A percentile compares a stretch with the other conserved stretches of the same genome.
Evolutionary conservation across 805 yeast genomes (phyloP).

Genomic region (Cyberlindnera maritima): DNA sequence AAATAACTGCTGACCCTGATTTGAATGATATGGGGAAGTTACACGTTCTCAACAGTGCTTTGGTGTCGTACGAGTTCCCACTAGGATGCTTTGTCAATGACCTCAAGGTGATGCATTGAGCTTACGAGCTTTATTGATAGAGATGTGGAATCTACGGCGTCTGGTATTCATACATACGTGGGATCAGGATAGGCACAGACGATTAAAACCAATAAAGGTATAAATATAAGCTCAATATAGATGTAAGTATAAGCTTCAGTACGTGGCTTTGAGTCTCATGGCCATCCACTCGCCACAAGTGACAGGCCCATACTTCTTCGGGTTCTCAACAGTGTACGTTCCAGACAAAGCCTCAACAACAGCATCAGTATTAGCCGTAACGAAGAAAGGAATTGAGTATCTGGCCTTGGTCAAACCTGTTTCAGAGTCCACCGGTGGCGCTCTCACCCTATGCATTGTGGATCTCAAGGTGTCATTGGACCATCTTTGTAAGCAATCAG

Average conservation of each 20-base stretch:
- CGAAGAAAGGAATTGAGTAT: slow-evolving; percentile 7
- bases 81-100: background rate
- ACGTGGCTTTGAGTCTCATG: slow-evolving; percentile 22
- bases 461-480: slow-evolving; percentile 7
- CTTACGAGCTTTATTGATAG: no score
- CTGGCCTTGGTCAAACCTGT: slow-evolving; percentile 16
- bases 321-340: slow-evolving; percentile 17
- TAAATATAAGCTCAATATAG: no score
- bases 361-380: slow-evolving; percentile 3
- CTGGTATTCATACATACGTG: no score
- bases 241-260: no score
- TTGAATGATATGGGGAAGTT: background rate
- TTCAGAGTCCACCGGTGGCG: slow-evolving; percentile 12
- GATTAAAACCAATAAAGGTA: no score
- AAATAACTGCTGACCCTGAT: slow-evolving; percentile 2
- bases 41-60: slow-evolving; percentile 6
- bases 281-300: slow-evolving; percentile 24
- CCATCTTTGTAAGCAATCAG: slow-evolving; percentile 10
- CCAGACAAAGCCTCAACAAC: slow-evolving; percentile 23
- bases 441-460: slow-evolving; percentile 9
- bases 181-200: no score
- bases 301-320: slow-evolving; percentile 27
- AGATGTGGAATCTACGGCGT: no score
- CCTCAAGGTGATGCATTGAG: no score
- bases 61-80: slow-evolving; percentile 11